phyloP scores from a whole-genome alignment of 148 eudicot species.

The Cornus kousa region DNA sequence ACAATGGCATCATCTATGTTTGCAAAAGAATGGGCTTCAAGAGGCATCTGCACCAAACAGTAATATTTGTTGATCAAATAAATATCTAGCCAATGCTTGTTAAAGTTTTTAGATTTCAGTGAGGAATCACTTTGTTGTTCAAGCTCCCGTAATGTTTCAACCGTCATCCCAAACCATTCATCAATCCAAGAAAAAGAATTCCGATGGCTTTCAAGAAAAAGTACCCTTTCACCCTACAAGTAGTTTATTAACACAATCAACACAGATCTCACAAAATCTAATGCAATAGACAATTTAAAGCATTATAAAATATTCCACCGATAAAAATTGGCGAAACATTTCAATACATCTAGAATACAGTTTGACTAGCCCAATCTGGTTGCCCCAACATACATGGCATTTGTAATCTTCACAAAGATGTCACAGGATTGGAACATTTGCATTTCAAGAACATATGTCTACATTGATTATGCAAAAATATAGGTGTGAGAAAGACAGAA shows the following conservation, averaged over 20 bases:
- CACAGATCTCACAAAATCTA: not conserved
- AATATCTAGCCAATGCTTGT: not conserved
- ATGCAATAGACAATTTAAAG: not conserved
- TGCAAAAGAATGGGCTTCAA: not conserved
- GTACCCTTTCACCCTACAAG: conserved; percentile 66
- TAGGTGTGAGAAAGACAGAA: not conserved
- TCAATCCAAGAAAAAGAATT: conserved; percentile 69
- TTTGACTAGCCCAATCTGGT: not conserved
- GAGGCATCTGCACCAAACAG: not conserved
- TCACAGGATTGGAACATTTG: no score
- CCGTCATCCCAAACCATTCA: conserved; percentile 52
- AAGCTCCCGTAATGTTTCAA: conserved; percentile 39
- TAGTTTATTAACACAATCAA: not conserved
- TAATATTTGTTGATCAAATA: not conserved
- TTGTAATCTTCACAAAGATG: not conserved
- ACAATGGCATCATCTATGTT: no score
- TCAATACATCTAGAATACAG: not conserved
- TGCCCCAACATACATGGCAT: not conserved
- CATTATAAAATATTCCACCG: not conserved
- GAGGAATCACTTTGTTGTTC: conserved; percentile 34
- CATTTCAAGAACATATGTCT: not conserved
- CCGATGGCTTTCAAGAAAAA: conserved; percentile 62
- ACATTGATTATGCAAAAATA: not conserved
- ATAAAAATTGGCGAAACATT: not conserved
- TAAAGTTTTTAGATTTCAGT: not conserved